Base-by-base conservation (phyloP, 2,329 filamentous ascomycete genomes). In the Diplodia scrobiculata region DNA sequence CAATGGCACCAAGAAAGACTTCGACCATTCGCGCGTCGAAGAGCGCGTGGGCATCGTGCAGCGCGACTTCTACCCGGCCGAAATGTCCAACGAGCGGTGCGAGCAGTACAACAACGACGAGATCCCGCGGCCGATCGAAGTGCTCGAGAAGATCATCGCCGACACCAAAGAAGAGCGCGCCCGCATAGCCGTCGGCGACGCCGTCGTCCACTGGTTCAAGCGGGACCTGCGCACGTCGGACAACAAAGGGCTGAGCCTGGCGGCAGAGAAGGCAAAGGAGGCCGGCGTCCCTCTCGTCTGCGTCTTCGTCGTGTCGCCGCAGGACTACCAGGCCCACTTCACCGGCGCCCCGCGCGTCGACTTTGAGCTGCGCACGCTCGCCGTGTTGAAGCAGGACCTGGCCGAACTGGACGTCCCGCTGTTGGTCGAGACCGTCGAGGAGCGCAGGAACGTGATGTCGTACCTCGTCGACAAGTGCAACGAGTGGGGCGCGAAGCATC, bases 121-220 rank as follows among this genome's bases (percentile, higher is more conserved):
- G 55, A 80, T 96, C 3, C 84, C 88, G 3, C 86, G 90, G 0
- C 93, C 92, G 0, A 89, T 96, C 21, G 87, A 92, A 71, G 76
- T 84, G 0, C 82, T 97, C 1, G 75, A 86, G 5, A 75, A 80
- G 0, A 87, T 88, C 0, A 81, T 92, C 5, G 74, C 82, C 27
- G 84, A 87, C 1, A 95, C 91, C 0, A 77, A 81, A 2, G 71
- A 77, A 0, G 75, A 78, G 41, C 83, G 90, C 9, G 79, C 82
- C 32, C 76, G 79, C 1, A 82, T 90, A 13, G 68, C 78, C 1
- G 79, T 83, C 0, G 84, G 85, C 34, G 80, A 85, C 17, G 86
- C 88, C 0, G 89, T 96, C 0, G 85, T 96, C 0, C 91, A 96
- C 77, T 97, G 92, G 92, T 97, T 94, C 81, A 96, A 95, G 78